Percentiles rank a stretch among this genome's conserved stretches.
These are phyloP conservation scores for Prunus campanulata DNA, from an alignment of 306 rosid species.

Conservation along the genomic window DNA sequence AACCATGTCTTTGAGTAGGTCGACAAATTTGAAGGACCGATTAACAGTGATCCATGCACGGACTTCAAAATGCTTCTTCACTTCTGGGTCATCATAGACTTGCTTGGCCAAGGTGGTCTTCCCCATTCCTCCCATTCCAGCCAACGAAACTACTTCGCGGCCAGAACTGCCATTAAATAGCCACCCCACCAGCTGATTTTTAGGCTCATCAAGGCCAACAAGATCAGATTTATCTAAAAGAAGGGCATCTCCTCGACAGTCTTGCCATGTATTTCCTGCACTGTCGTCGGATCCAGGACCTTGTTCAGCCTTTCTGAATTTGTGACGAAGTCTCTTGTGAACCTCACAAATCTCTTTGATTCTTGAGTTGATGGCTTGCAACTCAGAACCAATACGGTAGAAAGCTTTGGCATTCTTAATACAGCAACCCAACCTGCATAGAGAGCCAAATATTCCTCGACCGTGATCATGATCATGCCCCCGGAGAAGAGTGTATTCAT, in stretches of 20 bases:
- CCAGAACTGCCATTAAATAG: conserved; percentile 28
- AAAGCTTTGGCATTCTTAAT: conserved; percentile 29
- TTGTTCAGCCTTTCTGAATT: conserved; percentile 20
- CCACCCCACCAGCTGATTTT: conserved; percentile 37
- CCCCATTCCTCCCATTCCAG: conserved; percentile 73
- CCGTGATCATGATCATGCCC: conserved; percentile 21
- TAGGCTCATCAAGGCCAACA: conserved; percentile 56
- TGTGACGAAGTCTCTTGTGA: conserved; percentile 27
- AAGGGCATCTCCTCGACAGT: conserved; percentile 54
- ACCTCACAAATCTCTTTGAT: conserved; percentile 17
- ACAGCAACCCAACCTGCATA: conserved; percentile 23
- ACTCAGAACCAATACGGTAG: conserved; percentile 20
- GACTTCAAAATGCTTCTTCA: conserved; percentile 45
- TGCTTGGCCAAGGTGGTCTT: conserved; percentile 65
- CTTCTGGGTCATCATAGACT: conserved; percentile 60
- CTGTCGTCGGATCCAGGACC: conserved; percentile 29
- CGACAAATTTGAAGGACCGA: conserved; percentile 39
- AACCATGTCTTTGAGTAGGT: conserved; percentile 54
- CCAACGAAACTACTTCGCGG: conserved; percentile 48
- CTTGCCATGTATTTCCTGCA: conserved; percentile 40
- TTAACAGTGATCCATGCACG: conserved; percentile 62
- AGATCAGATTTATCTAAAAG: conserved; percentile 56
- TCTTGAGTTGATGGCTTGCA: conserved; percentile 30
- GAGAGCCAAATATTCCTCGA: conserved; percentile 18
- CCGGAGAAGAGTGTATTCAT: conserved; percentile 25